These are phyloP conservation scores for Stevia rebaudiana DNA, from an alignment of 140 eudicot genomes.

Conservation along the genomic window DNA sequence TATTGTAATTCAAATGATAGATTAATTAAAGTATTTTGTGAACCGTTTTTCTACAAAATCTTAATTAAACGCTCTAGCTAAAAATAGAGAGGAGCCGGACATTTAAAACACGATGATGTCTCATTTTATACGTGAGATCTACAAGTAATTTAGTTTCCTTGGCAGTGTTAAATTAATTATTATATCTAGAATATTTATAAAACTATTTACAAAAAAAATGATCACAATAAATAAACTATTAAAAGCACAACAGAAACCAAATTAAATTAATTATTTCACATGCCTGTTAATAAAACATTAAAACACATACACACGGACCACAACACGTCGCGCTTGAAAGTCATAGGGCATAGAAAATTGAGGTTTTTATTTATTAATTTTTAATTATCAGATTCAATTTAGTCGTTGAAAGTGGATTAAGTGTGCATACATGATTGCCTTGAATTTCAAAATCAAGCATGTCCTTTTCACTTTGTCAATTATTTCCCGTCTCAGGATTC, in stretches of 20 bases:
- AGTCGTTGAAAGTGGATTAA: conserved; percentile 16
- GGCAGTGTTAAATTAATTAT: no score
- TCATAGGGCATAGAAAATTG: not conserved
- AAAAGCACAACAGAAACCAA: not conserved
- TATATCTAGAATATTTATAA: no score
- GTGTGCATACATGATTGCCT: conserved; percentile 29
- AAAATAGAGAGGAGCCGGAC: no score
- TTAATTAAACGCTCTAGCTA: no score
- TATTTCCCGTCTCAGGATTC: conserved; percentile 6
- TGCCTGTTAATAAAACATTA: not conserved
- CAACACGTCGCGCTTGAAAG: conserved; percentile 26
- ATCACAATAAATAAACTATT: not conserved
- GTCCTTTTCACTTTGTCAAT: conserved; percentile 20
- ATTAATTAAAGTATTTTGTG: no score
- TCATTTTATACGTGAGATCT: no score
- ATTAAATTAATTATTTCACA: conserved; percentile 3
- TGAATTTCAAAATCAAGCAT: conserved; percentile 9
- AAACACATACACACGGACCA: not conserved
- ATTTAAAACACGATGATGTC: no score
- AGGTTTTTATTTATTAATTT: not conserved
- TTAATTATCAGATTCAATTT: not conserved
- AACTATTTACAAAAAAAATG: no score
- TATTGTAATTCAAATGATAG: no score
- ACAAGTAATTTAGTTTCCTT: no score
- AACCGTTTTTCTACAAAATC: no score